Percentiles rank a stretch among this genome's conserved stretches.
These are phyloP conservation scores for Candida sanyaensis DNA, from an alignment of 1,139 yeast genomes.

Conservation along the genomic window DNA sequence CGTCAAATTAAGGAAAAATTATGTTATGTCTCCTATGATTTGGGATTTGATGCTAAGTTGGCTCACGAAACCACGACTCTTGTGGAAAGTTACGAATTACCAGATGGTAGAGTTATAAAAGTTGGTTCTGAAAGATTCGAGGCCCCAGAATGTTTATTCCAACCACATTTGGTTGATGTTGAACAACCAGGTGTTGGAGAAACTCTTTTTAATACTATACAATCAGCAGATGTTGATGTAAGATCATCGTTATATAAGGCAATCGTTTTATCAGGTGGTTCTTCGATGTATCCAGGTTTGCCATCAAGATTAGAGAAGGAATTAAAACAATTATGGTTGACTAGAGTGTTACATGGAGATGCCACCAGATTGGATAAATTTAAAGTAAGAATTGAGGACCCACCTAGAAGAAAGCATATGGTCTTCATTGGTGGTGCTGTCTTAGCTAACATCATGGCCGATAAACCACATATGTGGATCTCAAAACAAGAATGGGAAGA, in stretches of 20 bases:
- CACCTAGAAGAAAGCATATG: conserved; percentile 99
- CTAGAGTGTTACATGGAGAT: conserved; percentile 84
- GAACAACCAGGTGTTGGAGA: conserved; percentile 99
- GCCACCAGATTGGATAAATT: conserved; percentile 85
- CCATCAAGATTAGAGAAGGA: conserved; percentile 96
- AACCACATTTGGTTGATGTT: conserved; percentile 93
- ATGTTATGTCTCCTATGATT: conserved; percentile 93
- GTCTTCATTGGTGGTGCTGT: conserved; percentile 99
- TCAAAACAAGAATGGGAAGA: conserved; percentile 97
- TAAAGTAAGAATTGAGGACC: conserved; percentile 96
- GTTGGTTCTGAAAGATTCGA: conserved; percentile 96
- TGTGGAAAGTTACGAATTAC: conserved; percentile 89
- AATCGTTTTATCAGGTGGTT: conserved; percentile 94
- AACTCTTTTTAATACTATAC: conserved; percentile 85
- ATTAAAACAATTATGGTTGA: conserved; percentile 93
- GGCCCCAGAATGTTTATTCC: conserved; percentile 98
- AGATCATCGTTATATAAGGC: conserved; percentile 88
- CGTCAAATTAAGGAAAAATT: conserved; percentile 96
- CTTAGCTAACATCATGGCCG: conserved; percentile 96
- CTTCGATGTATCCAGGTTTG: conserved; percentile 98
- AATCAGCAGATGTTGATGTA: conserved; percentile 91
- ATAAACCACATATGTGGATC: conserved; percentile 98
- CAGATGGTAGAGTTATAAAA: conserved; percentile 93
- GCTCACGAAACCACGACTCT: conserved; percentile 93
- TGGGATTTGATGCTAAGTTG: conserved; percentile 82